Conservation (phyloP, 139 green algal species). For the Picochlorum sp. region DNA sequence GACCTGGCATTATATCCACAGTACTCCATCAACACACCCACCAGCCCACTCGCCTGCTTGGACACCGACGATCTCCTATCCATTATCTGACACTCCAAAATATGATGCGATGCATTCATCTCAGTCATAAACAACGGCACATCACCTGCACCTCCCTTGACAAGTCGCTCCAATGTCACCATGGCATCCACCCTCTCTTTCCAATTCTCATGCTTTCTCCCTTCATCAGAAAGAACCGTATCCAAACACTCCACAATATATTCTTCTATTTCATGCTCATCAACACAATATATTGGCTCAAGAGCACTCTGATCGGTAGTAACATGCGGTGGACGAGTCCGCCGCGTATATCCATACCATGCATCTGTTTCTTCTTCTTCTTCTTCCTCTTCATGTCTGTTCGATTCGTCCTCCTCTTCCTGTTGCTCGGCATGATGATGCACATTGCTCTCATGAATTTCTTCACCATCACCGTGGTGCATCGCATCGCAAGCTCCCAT, state of each 20-base stretch:
- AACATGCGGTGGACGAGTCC: not conserved
- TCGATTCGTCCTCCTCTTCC: constrained; percentile 3
- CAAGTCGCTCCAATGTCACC: constrained; percentile 57
- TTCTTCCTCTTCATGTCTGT: too few relatives aligned
- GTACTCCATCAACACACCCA: constrained; percentile 42
- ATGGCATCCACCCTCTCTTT: constrained; percentile 43
- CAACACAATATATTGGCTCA: not conserved
- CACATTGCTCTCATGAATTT: too few relatives aligned
- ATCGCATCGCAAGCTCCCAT: too few relatives aligned
- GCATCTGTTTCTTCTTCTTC: too few relatives aligned
- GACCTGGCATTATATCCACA: constrained; percentile 45
- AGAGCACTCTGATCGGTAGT: not conserved
- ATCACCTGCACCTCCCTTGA: constrained; percentile 39
- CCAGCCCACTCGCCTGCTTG: constrained; percentile 52
- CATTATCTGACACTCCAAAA: constrained; percentile 30
- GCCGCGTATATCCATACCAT: too few relatives aligned
- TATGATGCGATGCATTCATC: not conserved
- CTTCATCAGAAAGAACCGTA: not conserved
- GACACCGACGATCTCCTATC: constrained; percentile 56
- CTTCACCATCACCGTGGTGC: too few relatives aligned
- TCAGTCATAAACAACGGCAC: constrained; percentile 36
- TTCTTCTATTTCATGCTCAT: not conserved
- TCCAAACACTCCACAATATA: constrained; percentile 14
- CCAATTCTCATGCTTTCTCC: constrained; percentile 15
- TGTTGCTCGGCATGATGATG: too few relatives aligned